A percentile compares a stretch with the other conserved stretches of the same genome.
These are phyloP conservation scores for Lentinula edodes DNA, from an alignment of 768 basidiomycete species.

Conservation along the genomic window DNA sequence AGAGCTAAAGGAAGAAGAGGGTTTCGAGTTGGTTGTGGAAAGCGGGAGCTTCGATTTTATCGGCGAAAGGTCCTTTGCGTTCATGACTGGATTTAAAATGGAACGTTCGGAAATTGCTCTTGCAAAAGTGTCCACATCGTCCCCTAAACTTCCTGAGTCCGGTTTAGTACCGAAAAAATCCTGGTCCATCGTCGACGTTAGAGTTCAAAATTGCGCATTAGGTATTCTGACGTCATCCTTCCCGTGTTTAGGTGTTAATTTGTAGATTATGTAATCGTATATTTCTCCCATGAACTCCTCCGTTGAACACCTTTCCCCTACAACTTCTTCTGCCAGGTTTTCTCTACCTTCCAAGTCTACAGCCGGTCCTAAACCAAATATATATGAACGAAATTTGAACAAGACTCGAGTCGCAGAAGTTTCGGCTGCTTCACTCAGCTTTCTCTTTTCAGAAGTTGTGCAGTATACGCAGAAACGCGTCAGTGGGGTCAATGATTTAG, in stretches of 20 bases:
- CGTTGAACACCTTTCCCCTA: conserved; percentile 33
- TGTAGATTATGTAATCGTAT: not conserved
- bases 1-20: not conserved
- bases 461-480: conserved; percentile 97
- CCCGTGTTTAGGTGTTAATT: not conserved
- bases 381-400: conserved; percentile 87
- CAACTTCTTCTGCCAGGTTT: conserved; percentile 60
- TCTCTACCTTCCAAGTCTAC: conserved; percentile 52
- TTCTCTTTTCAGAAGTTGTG: conserved; percentile 90
- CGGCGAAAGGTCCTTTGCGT: not conserved
- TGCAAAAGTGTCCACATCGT: conserved; percentile 4
- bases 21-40: not conserved
- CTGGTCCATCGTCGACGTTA: not conserved
- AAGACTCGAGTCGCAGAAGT: conserved; percentile 85
- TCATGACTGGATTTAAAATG: not conserved
- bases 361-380: conserved; percentile 52
- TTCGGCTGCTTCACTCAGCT: conserved; percentile 76
- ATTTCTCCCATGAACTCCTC: not conserved
- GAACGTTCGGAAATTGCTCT: not conserved
- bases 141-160: not conserved
- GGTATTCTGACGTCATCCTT: not conserved
- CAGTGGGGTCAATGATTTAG: conserved; percentile 90
- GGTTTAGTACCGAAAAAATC: conserved; percentile 5
- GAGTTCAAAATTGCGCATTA: not conserved
- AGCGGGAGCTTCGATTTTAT: not conserved